Evolutionary conservation across 148 eudicot genomes (phyloP).

Genomic region (Dianthus caryophyllus): DNA sequence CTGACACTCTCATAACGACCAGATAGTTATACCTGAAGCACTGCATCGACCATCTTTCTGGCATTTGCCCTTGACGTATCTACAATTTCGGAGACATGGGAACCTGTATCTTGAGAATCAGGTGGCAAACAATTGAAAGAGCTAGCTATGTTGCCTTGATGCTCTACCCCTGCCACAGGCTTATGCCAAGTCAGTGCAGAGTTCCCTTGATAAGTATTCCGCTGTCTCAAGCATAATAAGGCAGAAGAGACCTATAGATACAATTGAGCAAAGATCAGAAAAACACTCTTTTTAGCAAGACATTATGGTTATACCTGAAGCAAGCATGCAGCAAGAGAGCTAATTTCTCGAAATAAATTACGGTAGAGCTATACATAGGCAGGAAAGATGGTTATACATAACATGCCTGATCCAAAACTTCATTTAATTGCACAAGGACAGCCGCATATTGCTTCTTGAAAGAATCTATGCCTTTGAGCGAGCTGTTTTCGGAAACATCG

Average conservation of each 20-base stretch:
- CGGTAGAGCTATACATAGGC: not conserved
- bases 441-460: slow-evolving; percentile 97
- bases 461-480: slow-evolving; percentile 60
- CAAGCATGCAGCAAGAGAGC: not conserved
- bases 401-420: slow-evolving; percentile 75
- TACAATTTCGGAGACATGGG: slow-evolving; percentile 60
- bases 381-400: slow-evolving; percentile 15
- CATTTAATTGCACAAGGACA: slow-evolving; percentile 71
- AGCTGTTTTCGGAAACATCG: slow-evolving; percentile 54
- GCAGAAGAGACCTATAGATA: slow-evolving; percentile 74
- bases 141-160: slow-evolving; percentile 32
- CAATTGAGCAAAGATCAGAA: slow-evolving; percentile 17
- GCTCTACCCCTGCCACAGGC: slow-evolving; percentile 33
- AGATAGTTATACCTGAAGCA: slow-evolving; percentile 58
- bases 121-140: slow-evolving; percentile 36
- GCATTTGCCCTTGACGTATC: slow-evolving; percentile 82
- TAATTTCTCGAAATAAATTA: not conserved
- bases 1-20: not conserved
- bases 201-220: slow-evolving; percentile 77
- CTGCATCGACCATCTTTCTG: slow-evolving; percentile 72
- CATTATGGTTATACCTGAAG: not conserved
- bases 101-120: slow-evolving; percentile 52
- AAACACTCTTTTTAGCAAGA: not conserved
- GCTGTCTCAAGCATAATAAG: slow-evolving; percentile 64
- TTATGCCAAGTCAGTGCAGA: slow-evolving; percentile 39